Evolutionary conservation across 2,329 filamentous ascomycete genomes (phyloP).

Genomic region (Penicillium sp.): DNA sequence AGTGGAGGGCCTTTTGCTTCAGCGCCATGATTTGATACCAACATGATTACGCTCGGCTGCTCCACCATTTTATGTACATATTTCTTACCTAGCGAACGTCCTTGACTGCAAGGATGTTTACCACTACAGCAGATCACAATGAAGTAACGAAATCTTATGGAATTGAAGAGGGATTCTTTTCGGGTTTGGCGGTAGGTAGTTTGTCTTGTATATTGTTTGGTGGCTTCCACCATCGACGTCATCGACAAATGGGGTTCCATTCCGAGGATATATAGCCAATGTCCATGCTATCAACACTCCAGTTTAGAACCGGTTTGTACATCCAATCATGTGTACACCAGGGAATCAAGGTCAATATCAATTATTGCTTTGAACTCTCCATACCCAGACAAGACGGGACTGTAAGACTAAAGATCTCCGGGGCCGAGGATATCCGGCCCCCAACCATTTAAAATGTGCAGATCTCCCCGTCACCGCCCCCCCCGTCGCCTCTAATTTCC

Average conservation of each 20-base stretch:
- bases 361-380: neutral
- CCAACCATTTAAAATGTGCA: constrained; percentile 7
- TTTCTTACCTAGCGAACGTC: constrained; percentile 12
- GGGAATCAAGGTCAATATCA: neutral
- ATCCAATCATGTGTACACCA: neutral
- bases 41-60: constrained; percentile 20
- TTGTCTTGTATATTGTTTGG: neutral
- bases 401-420: no score
- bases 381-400: neutral
- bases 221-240: neutral
- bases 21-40: constrained; percentile 30
- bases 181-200: neutral
- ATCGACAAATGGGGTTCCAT: neutral
- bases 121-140: neutral
- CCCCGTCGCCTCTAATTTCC: constrained; percentile 15
- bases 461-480: constrained; percentile 27
- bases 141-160: constrained; percentile 6
- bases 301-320: no score
- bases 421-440: constrained; percentile 29
- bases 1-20: constrained; percentile 23
- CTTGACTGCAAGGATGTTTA: neutral
- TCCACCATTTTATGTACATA: constrained; percentile 24
- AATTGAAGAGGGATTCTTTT: neutral
- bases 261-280: neutral
- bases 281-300: no score